Evolutionary conservation across 257 asterid genomes (phyloP).

Genomic region (Solanum bukasovii): DNA sequence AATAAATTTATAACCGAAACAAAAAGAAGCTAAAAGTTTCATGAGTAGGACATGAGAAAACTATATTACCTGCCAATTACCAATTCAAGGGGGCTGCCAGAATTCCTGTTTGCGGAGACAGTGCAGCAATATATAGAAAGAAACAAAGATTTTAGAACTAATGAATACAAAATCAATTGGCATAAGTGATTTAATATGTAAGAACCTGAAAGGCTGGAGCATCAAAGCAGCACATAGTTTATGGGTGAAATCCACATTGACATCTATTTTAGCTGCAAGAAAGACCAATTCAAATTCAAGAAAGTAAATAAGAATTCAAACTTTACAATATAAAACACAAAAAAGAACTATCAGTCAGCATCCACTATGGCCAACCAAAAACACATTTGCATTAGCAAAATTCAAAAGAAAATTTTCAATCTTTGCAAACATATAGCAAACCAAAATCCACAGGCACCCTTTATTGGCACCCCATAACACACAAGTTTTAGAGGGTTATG

Average conservation of each 20-base stretch:
- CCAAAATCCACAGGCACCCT: background rate
- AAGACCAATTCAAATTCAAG: background rate
- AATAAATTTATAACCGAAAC: background rate
- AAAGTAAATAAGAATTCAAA: background rate
- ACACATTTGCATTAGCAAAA: background rate
- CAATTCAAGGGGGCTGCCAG: conserved; percentile 72
- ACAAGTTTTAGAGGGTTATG: background rate
- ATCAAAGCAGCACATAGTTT: conserved; percentile 79
- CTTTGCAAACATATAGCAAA: background rate
- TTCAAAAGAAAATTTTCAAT: background rate
- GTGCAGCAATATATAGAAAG: conserved; percentile 3
- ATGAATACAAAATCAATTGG: background rate
- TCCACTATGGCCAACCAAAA: background rate
- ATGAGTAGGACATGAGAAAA: background rate
- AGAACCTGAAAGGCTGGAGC: conserved; percentile 77
- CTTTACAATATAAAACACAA: background rate
- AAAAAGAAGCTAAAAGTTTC: background rate
- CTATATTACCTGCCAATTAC: conserved; percentile 71
- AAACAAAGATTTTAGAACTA: background rate
- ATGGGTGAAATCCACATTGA: conserved; percentile 96
- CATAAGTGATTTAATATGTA: background rate
- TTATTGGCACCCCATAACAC: background rate
- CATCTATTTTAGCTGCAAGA: conserved; percentile 84
- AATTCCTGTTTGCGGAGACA: conserved; percentile 43
- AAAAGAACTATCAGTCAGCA: background rate